Percentiles rank a stretch among this genome's conserved stretches.
These are phyloP conservation scores for Candida rishiriensis DNA, from an alignment of 805 yeast genomes.

Conservation along the genomic window DNA sequence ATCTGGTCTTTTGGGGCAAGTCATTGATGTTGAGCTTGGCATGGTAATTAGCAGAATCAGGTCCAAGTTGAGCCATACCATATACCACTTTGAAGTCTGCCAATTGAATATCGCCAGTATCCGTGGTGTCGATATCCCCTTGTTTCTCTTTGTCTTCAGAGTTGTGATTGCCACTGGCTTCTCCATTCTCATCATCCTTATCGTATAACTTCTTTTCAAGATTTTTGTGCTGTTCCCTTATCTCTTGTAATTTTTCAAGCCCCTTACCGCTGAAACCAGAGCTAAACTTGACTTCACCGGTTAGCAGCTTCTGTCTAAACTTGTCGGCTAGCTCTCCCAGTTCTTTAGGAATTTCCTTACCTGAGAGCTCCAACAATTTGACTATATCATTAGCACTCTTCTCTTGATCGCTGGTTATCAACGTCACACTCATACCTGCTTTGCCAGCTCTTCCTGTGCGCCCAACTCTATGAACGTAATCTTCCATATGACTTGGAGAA, in stretches of 20 bases:
- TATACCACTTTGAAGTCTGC: slow-evolving; percentile 45
- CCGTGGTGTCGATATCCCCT: slow-evolving; percentile 13
- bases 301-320: slow-evolving; percentile 57
- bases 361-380: slow-evolving; percentile 58
- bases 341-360: slow-evolving; percentile 48
- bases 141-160: slow-evolving; percentile 15
- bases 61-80: slow-evolving; percentile 39
- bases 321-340: slow-evolving; percentile 45
- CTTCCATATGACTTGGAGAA: slow-evolving; percentile 86
- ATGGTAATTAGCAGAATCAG: slow-evolving; percentile 47
- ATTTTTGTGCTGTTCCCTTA: slow-evolving; percentile 46
- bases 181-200: slow-evolving; percentile 16
- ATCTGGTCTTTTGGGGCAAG: slow-evolving; percentile 73
- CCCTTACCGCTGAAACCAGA: slow-evolving; percentile 96
- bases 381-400: slow-evolving; percentile 64
- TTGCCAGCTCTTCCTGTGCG: slow-evolving; percentile 92
- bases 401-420: slow-evolving; percentile 59
- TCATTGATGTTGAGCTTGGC: slow-evolving; percentile 79
- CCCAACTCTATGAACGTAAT: slow-evolving; percentile 94
- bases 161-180: not conserved
- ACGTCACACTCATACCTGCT: slow-evolving; percentile 67
- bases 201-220: slow-evolving; percentile 48
- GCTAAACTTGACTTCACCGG: slow-evolving; percentile 57
- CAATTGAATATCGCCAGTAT: slow-evolving; percentile 13
- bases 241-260: slow-evolving; percentile 66